Evolutionary conservation across 768 basidiomycete species (phyloP).

Genomic region (Suillus spraguei): DNA sequence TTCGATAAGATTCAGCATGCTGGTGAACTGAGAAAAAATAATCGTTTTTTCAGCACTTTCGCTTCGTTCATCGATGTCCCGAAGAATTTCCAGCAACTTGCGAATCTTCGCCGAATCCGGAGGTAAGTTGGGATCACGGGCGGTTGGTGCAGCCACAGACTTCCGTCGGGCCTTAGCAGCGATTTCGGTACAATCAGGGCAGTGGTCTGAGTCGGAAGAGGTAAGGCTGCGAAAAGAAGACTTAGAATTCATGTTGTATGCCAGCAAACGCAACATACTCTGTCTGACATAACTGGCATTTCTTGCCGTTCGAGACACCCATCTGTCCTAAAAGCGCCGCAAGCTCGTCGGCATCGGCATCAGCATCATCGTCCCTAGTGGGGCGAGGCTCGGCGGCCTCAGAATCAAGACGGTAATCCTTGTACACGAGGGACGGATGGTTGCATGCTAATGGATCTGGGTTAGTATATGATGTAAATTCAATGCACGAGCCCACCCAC

Average conservation of each 20-base stretch:
- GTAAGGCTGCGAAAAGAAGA: constrained; percentile 6
- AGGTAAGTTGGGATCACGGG: constrained; percentile 43
- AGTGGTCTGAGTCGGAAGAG: constrained; percentile 43
- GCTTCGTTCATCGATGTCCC: constrained; percentile 60
- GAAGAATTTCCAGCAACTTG: constrained; percentile 75
- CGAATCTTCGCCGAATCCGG: constrained; percentile 86
- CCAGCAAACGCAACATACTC: constrained; percentile 48
- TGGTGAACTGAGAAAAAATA: constrained; percentile 93
- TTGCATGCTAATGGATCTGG: constrained; percentile 68
- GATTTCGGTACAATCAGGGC: constrained; percentile 59
- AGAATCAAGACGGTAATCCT: constrained; percentile 70
- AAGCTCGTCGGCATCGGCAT: constrained; percentile 72
- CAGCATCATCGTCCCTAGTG: constrained; percentile 52
- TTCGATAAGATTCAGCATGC: constrained; percentile 84
- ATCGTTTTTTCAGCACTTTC: constrained; percentile 85
- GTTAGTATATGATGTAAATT: constrained; percentile 6
- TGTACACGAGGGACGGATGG: constrained; percentile 81
- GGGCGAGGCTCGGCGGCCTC: constrained; percentile 75
- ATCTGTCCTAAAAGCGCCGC: constrained; percentile 72
- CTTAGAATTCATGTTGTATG: neutral
- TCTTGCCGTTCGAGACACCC: constrained; percentile 56
- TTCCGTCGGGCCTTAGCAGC: constrained; percentile 49
- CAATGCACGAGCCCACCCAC: constrained; percentile 41
- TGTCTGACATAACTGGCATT: constrained; percentile 78
- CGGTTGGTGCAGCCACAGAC: constrained; percentile 25